A percentile compares a stretch with the other conserved stretches of the same genome.
phyloP scores from a whole-genome alignment of 306 rosid species.

The Quercus berberidifolia region DNA sequence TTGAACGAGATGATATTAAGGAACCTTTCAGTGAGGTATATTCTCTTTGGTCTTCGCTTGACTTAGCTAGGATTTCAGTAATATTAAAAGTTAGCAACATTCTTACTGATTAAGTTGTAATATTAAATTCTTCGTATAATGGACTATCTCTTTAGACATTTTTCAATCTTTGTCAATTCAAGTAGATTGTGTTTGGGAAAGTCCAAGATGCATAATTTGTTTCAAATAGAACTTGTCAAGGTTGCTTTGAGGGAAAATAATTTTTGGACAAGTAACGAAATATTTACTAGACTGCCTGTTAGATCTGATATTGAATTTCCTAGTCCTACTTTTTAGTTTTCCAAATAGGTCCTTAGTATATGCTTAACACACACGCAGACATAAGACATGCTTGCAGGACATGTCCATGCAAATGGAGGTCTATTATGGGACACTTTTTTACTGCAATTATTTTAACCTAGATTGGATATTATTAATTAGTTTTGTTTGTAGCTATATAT shows the following conservation, averaged over 20 bases:
- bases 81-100: neutral
- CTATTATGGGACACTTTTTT: neutral
- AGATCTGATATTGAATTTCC: neutral
- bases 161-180: neutral
- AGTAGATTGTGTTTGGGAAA: neutral
- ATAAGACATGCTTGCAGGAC: neutral
- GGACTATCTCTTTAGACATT: neutral
- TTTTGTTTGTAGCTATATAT: neutral
- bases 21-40: slow-evolving; percentile 98
- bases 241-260: neutral
- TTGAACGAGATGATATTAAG: slow-evolving; percentile 77
- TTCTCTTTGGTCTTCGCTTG: neutral
- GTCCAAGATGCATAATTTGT: neutral
- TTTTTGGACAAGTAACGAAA: neutral
- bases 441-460: neutral
- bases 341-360: neutral
- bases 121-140: neutral
- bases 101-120: neutral
- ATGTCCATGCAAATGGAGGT: neutral
- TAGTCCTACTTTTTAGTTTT: neutral
- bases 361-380: neutral
- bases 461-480: neutral
- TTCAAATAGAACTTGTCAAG: neutral
- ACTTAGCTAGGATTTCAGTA: neutral
- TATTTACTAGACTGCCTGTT: neutral